Evolutionary conservation across 306 rosid species (phyloP), one percentile per base, ranked within the genome.

Genomic region (Cicer yamashitae): DNA sequence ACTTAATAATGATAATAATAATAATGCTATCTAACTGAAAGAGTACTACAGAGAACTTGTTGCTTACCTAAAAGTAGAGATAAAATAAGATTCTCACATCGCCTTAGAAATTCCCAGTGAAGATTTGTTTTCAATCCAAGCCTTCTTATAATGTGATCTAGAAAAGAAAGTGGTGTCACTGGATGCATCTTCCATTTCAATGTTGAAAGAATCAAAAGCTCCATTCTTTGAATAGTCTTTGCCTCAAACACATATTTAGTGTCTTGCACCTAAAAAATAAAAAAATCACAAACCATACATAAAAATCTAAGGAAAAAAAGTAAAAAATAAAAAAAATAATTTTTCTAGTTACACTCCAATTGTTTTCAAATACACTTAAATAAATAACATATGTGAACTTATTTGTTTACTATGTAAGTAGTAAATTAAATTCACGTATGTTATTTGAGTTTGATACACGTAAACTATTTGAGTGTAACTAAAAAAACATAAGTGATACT

Each of bases 171-270:
- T 15, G 98, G 92, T 52, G 98, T 94, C 57, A 94, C 96, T 0
- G 98, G 93, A 58, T 94, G 96, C 99, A 94, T 94, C 92, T 81
- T 84, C 99, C 99, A 94, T 64, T 90, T 83, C 10, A 92, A 93
- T 1, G 93, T 67, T 4, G 96, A 84, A 6, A 94, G 92, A 58
- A 94, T 91, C 70, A 92, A 61, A 10, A 94, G 86, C 92, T 94
- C 99, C 98, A 92, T 92, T 89, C 90, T 92, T 76, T 92, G 96
- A 47, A 94, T 88, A 58, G 89, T 87, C 75, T 94, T 94, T 37
- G 93, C 90, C 73, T 94, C 96, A 67, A 94, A 94, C 43, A 90
- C 72, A 38, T 43, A 92, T 53, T 86, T 86, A 0, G 89, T 76
- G 30, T 83, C 93, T 22, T 86, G 89, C 76, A 88, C 93, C 99